phyloP scores from a whole-genome alignment of 768 basidiomycete genomes.

The Plicaturopsis crispa region DNA sequence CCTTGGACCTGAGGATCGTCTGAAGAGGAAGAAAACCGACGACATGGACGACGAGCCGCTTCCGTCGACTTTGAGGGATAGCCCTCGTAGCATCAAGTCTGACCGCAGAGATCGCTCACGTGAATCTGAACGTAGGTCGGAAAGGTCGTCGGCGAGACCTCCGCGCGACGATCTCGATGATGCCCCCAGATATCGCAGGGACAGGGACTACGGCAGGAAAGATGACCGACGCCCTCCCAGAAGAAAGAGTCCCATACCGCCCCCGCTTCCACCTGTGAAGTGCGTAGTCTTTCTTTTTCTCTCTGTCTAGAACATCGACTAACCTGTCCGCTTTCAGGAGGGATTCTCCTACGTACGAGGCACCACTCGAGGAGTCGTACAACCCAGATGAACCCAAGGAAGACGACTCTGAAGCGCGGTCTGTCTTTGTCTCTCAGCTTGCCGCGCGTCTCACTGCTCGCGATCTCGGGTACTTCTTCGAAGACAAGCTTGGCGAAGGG shows the following conservation, averaged over 20 bases:
- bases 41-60: constrained; percentile 35
- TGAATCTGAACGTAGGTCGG: constrained; percentile 44
- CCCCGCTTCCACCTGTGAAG: constrained; percentile 40
- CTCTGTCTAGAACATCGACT: constrained; percentile 6
- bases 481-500: constrained; percentile 90
- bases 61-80: constrained; percentile 38
- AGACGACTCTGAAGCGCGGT: constrained; percentile 96
- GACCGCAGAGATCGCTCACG: constrained; percentile 41
- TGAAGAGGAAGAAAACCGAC: constrained; percentile 60
- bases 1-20: constrained; percentile 44
- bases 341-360: constrained; percentile 65
- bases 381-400: constrained; percentile 87
- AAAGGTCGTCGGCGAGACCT: constrained; percentile 29
- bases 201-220: constrained; percentile 26
- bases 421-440: constrained; percentile 97
- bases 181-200: constrained; percentile 33
- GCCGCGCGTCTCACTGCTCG: constrained; percentile 94
- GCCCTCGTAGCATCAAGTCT: constrained; percentile 36
- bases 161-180: constrained; percentile 60
- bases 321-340: constrained; percentile 35
- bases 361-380: constrained; percentile 56
- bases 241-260: constrained; percentile 30
- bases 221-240: constrained; percentile 30
- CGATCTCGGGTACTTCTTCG: constrained; percentile 98
- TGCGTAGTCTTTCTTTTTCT: constrained; percentile 21